These are phyloP conservation scores for Raffaelea ambrosiae DNA, from an alignment of 2,329 filamentous ascomycete species.

Conservation along the genomic window DNA sequence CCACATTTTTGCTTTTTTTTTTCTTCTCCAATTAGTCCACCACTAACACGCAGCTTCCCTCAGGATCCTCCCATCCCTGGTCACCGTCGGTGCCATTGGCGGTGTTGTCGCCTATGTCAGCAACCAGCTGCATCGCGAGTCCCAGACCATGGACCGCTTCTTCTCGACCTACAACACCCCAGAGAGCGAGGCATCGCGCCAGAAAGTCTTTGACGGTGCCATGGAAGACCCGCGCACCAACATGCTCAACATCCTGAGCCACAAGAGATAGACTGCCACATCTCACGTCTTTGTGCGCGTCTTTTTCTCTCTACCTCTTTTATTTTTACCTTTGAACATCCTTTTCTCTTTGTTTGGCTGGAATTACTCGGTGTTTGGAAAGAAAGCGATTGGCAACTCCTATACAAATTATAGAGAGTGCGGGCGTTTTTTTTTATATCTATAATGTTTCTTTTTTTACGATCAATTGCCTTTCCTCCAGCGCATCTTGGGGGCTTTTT, in stretches of 20 bases:
- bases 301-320: too few species aligned
- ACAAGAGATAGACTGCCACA: constrained; percentile 9
- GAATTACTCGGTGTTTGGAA: too few species aligned
- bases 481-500: too few species aligned
- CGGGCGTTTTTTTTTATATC: too few species aligned
- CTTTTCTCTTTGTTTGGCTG: too few species aligned
- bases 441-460: too few species aligned
- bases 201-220: constrained; percentile 23
- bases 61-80: constrained; percentile 10
- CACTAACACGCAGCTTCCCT: not conserved
- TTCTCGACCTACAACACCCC: constrained; percentile 27
- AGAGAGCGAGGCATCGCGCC: constrained; percentile 25
- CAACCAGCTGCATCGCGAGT: constrained; percentile 23
- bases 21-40: not conserved
- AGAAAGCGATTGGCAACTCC: too few species aligned
- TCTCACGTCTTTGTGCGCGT: not conserved
- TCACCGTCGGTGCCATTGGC: constrained; percentile 12
- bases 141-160: constrained; percentile 26
- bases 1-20: too few species aligned
- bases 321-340: too few species aligned
- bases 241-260: constrained; percentile 25
- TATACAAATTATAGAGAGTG: too few species aligned
- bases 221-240: constrained; percentile 24
- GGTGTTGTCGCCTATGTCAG: constrained; percentile 24
- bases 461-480: too few species aligned